Evolutionary conservation across 805 yeast genomes (phyloP).

Genomic region (Pichia membranifaciens): DNA sequence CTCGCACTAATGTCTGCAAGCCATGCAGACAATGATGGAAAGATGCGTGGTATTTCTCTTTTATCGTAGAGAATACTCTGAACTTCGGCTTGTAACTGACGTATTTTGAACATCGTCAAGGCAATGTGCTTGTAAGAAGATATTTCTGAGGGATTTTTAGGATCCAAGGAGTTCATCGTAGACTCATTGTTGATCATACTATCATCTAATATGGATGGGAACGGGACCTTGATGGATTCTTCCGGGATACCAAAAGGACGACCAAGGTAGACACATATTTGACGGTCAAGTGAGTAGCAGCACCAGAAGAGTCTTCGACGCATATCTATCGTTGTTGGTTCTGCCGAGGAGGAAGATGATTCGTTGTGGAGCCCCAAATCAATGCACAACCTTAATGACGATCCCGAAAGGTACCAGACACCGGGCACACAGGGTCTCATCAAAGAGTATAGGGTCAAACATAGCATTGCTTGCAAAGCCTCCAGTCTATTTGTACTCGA

Average conservation of each 20-base stretch:
- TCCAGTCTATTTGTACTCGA: slow-evolving; percentile 58
- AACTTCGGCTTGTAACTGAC: slow-evolving; percentile 73
- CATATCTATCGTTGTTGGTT: slow-evolving; percentile 58
- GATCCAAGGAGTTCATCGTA: slow-evolving; percentile 1
- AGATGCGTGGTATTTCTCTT: slow-evolving; percentile 65
- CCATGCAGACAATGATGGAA: slow-evolving; percentile 55
- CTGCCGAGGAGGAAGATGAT: slow-evolving; percentile 29
- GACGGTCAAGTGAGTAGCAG: slow-evolving; percentile 79
- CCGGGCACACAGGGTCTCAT: slow-evolving; percentile 91
- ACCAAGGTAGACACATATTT: slow-evolving; percentile 78
- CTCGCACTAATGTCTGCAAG: slow-evolving; percentile 42
- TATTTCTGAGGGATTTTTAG: slow-evolving; percentile 23
- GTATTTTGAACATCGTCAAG: slow-evolving; percentile 57
- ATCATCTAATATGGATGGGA: slow-evolving; percentile 74
- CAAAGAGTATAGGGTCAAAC: slow-evolving; percentile 64
- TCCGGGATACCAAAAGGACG: slow-evolving; percentile 89
- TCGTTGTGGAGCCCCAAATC: slow-evolving; percentile 84
- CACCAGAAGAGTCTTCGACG: slow-evolving; percentile 84
- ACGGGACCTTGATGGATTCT: slow-evolving; percentile 62
- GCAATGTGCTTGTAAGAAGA: slow-evolving; percentile 63
- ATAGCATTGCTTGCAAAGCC: slow-evolving; percentile 63
- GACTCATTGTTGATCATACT: slow-evolving; percentile 37
- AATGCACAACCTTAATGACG: slow-evolving; percentile 71
- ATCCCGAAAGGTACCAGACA: slow-evolving; percentile 86
- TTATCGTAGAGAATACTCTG: slow-evolving; percentile 67